These are phyloP conservation scores for Haplosporangium gracile DNA, from an alignment of 192 early-diverging fungal species.

Conservation along the genomic window DNA sequence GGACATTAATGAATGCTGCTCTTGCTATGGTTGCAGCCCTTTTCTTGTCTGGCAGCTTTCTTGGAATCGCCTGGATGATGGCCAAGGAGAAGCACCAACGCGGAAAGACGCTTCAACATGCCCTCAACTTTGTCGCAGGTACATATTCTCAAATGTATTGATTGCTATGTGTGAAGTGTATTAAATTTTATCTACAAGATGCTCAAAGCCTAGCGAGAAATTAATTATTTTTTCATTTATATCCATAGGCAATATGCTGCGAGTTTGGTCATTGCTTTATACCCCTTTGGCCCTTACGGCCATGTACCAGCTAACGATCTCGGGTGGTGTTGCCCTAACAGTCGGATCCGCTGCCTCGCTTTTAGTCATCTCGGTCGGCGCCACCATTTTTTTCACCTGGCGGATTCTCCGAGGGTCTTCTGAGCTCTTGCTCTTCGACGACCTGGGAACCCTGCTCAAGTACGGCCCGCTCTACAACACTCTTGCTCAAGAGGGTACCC, in stretches of 20 bases:
- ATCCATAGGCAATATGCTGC: constrained; percentile 54
- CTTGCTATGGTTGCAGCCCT: constrained; percentile 19
- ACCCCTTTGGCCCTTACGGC: constrained; percentile 57
- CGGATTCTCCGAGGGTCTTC: constrained; percentile 55
- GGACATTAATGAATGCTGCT: constrained; percentile 30
- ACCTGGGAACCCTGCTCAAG: constrained; percentile 57
- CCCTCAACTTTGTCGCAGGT: constrained; percentile 50
- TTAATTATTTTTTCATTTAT: neutral
- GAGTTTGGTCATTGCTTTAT: constrained; percentile 56
- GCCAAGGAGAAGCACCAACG: constrained; percentile 49
- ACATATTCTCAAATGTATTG: neutral
- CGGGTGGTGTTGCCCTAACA: constrained; percentile 30
- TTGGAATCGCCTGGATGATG: constrained; percentile 38
- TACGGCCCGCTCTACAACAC: constrained; percentile 65
- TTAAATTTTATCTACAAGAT: neutral
- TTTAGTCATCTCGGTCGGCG: constrained; percentile 51
- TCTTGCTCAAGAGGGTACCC: constrained; percentile 51
- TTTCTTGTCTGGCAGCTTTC: constrained; percentile 16
- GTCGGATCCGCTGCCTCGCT: constrained; percentile 42
- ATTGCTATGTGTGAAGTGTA: neutral
- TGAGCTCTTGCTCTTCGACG: constrained; percentile 53
- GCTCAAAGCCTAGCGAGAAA: neutral
- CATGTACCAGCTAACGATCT: constrained; percentile 65
- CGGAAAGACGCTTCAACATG: constrained; percentile 49
- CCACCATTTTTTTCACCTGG: constrained; percentile 55